A percentile compares a stretch with the other conserved stretches of the same genome.
Conservation (phyloP, 441 rosid genomes). For the Jatropha multifida region DNA sequence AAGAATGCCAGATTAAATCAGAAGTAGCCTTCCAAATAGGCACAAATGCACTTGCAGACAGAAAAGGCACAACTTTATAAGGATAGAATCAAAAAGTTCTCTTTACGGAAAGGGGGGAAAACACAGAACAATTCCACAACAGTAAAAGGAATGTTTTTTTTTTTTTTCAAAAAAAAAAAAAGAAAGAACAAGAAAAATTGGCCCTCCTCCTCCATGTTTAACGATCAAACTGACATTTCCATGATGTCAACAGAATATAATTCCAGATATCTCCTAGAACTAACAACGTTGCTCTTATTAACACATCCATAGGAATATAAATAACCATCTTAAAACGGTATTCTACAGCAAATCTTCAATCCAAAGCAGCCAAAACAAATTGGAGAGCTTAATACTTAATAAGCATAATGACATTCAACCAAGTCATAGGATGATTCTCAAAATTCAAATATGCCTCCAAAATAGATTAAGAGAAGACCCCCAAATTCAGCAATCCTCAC, state of each 20-base stretch:
- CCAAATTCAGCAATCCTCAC: not conserved
- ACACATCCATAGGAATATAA: not conserved
- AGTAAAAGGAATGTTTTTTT: not conserved
- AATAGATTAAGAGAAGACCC: not conserved
- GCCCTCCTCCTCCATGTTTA: not conserved
- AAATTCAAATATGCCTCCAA: not conserved
- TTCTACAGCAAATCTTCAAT: not conserved
- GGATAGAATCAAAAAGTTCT: not conserved
- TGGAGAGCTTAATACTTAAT: not conserved
- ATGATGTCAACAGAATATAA: not conserved
- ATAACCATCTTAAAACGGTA: not conserved
- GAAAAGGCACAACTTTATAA: not conserved
- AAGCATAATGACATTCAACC: not conserved
- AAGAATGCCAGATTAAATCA: slow-evolving; percentile 15
- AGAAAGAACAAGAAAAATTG: not conserved
- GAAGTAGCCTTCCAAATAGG: slow-evolving; percentile 7
- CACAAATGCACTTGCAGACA: not conserved
- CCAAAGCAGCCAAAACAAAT: not conserved
- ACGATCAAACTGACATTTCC: not conserved
- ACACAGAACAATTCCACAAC: not conserved
- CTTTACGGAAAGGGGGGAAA: not conserved
- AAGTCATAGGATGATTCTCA: not conserved
- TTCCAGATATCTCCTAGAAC: not conserved
- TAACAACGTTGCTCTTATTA: not conserved
- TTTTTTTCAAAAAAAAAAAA: not conserved